A percentile compares a stretch with the other conserved stretches of the same genome.
Conservation (phyloP, 768 basidiomycete species). For the Podaxis pistillaris region DNA sequence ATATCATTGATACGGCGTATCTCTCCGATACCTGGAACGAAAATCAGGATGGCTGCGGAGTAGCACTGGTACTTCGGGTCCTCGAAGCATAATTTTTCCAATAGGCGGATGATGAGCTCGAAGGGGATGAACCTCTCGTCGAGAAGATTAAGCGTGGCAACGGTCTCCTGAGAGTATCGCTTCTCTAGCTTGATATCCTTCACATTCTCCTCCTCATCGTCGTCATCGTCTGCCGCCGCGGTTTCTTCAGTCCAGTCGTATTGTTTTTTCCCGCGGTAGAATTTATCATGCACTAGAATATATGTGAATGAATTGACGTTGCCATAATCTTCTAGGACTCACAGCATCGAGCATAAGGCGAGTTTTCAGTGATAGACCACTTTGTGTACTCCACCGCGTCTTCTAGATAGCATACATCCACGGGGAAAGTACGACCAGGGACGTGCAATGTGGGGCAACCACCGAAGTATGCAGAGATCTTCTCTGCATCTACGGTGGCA, state of each 20-base stretch:
- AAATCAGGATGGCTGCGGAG: conserved; percentile 83
- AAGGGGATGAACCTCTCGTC: conserved; percentile 90
- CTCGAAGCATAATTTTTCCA: conserved; percentile 82
- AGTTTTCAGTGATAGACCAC: conserved; percentile 78
- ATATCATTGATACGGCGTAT: conserved; percentile 87
- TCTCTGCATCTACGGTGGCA: conserved; percentile 90
- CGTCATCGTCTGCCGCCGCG: conserved; percentile 51
- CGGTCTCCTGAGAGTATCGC: conserved; percentile 76
- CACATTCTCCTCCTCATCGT: conserved; percentile 54
- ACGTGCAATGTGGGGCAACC: conserved; percentile 82
- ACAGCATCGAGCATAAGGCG: conserved; percentile 78
- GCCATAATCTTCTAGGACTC: conserved; percentile 25
- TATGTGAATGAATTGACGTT: not conserved
- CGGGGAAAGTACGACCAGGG: conserved; percentile 94
- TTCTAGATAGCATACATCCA: conserved; percentile 81
- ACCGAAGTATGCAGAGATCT: conserved; percentile 88
- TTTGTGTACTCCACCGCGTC: conserved; percentile 82
- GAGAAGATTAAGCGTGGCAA: conserved; percentile 76
- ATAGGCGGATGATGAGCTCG: conserved; percentile 79
- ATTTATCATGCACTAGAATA: conserved; percentile 58
- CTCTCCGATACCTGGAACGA: conserved; percentile 93
- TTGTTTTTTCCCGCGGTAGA: conserved; percentile 56
- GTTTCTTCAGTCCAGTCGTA: conserved; percentile 82
- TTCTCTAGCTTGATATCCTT: conserved; percentile 59
- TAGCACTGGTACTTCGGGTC: conserved; percentile 48